phyloP scores from a whole-genome alignment of 306 rosid species.

The Leucaena leucocephala region DNA sequence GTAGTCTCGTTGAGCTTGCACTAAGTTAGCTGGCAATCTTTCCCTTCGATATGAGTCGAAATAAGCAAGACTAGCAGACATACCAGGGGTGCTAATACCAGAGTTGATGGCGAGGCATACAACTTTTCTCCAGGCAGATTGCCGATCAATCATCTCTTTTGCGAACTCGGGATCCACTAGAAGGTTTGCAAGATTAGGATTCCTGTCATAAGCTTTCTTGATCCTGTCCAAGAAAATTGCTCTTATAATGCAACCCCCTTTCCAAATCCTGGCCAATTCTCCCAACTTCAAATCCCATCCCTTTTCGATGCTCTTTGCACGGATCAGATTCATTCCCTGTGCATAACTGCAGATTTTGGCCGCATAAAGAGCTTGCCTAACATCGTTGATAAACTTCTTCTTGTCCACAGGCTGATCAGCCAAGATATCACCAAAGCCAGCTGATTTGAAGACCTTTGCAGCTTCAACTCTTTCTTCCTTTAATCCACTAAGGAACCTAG shows the following conservation, averaged over 20 bases:
- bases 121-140: slow-evolving; percentile 85
- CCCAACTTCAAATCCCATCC: slow-evolving; percentile 86
- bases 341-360: slow-evolving; percentile 94
- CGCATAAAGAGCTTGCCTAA: slow-evolving; percentile 86
- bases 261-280: slow-evolving; percentile 90
- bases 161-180: slow-evolving; percentile 93
- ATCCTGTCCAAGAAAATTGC: slow-evolving; percentile 83
- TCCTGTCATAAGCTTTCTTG: slow-evolving; percentile 84
- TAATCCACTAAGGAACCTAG: slow-evolving; percentile 90
- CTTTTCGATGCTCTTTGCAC: slow-evolving; percentile 86
- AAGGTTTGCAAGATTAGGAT: slow-evolving; percentile 76
- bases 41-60: slow-evolving; percentile 80
- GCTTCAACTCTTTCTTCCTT: slow-evolving; percentile 92
- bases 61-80: slow-evolving; percentile 95
- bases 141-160: slow-evolving; percentile 79
- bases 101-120: slow-evolving; percentile 85
- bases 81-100: slow-evolving; percentile 89
- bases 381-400: slow-evolving; percentile 73
- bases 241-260: slow-evolving; percentile 91
- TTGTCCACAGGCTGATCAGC: slow-evolving; percentile 66
- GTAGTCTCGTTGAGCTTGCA: slow-evolving; percentile 95
- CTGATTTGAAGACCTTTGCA: slow-evolving; percentile 69
- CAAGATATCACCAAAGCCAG: slow-evolving; percentile 60
- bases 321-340: slow-evolving; percentile 92
- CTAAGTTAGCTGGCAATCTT: slow-evolving; percentile 83